Percentiles rank a stretch among this genome's conserved stretches.
Evolutionary conservation across 495 filamentous ascomycete species (phyloP).

Genomic region (Aspergillus asperescens): DNA sequence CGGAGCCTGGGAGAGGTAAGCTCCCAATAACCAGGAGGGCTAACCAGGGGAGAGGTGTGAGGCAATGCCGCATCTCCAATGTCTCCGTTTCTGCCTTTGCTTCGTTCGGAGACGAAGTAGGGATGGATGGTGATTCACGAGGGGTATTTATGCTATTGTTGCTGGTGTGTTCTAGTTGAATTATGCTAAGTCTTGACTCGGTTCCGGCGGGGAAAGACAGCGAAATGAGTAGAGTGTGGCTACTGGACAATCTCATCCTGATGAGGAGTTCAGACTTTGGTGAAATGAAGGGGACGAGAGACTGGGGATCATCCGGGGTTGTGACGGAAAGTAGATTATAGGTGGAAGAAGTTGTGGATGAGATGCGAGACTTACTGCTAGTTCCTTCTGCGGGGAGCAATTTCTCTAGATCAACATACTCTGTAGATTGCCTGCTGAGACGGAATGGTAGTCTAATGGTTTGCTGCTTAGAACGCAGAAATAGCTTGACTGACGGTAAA

Average conservation of each 20-base stretch:
- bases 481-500: background rate
- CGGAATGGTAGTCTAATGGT: background rate
- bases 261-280: background rate
- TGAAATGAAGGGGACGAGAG: background rate
- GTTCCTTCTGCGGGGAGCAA: background rate
- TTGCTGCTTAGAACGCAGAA: background rate
- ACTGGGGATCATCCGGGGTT: background rate
- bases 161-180: background rate
- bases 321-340: slow-evolving; percentile 5
- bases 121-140: background rate
- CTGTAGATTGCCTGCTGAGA: background rate
- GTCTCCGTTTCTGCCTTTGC: background rate
- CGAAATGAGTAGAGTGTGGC: background rate
- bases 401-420: slow-evolving; percentile 6
- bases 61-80: background rate
- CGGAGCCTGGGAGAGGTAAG: background rate
- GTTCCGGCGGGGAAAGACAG: background rate
- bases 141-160: background rate
- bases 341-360: slow-evolving; percentile 15
- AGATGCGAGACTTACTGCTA: background rate
- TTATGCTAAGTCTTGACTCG: background rate
- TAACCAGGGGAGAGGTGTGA: background rate
- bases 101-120: background rate
- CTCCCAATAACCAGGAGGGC: background rate
- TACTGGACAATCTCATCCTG: background rate